Evolutionary conservation across 2,329 filamentous ascomycete species (phyloP).

Genomic region (Cryphonectria parasitica): DNA sequence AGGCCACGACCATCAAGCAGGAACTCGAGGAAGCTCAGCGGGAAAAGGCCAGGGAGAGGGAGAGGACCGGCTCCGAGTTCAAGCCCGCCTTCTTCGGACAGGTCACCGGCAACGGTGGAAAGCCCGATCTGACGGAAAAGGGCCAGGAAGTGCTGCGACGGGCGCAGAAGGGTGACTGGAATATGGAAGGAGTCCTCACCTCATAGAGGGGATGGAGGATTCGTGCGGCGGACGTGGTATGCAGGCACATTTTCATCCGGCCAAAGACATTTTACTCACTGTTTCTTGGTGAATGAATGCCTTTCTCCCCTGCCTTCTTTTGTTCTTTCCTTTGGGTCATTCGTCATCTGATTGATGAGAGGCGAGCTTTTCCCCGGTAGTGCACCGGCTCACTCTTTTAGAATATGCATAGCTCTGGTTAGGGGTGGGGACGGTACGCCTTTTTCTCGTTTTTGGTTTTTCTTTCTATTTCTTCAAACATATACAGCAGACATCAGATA

Average conservation of each 20-base stretch:
- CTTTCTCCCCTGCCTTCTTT: not conserved
- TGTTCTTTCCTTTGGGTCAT: not conserved
- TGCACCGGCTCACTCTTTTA: conserved; percentile 18
- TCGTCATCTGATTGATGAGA: conserved; percentile 11
- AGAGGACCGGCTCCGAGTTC: conserved; percentile 71
- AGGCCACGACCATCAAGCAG: conserved; percentile 85
- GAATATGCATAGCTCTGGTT: conserved; percentile 26
- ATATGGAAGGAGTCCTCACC: conserved; percentile 48
- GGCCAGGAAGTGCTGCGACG: conserved; percentile 54
- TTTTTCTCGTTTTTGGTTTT: not conserved
- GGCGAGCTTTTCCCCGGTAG: conserved; percentile 4
- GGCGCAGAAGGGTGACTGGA: conserved; percentile 59
- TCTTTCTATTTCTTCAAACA: conserved; percentile 1
- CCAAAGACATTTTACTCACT: not conserved
- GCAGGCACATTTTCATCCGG: not conserved
- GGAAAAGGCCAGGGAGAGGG: conserved; percentile 79
- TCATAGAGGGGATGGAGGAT: conserved; percentile 10
- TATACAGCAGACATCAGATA: conserved; percentile 14
- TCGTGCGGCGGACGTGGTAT: too few relatives aligned
- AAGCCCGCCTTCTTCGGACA: conserved; percentile 85
- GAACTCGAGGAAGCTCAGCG: conserved; percentile 91
- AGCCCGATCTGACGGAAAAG: conserved; percentile 59
- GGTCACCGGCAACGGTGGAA: conserved; percentile 57
- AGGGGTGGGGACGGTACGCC: not conserved
- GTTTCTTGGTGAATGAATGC: too few relatives aligned